phyloP scores from a whole-genome alignment of 176 grass and related monocot species.

The barley (Hordeum vulgare) region MorexV3_pseudomolecules_assembly NC_058518.1:427053025-427053524 shows the following conservation, averaged over 20 bases:
- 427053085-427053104: neutral
- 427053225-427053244: neutral
- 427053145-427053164: neutral
- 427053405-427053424: neutral
- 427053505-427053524: too few relatives aligned
- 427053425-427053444: neutral
- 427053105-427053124: neutral
- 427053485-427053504: too few relatives aligned
- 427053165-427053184: neutral
- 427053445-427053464: neutral
- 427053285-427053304: neutral
- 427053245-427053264: neutral
- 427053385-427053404: slow-evolving; percentile 1
- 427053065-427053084: too few relatives aligned
- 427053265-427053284: neutral
- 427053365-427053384: neutral
- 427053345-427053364: neutral
- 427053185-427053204: neutral
- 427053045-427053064: too few relatives aligned
- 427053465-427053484: neutral
- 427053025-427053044: too few relatives aligned
- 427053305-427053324: neutral
- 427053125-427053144: neutral
- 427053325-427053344: neutral
- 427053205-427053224: neutral